Evolutionary conservation across 179 eudicot species (phyloP).

Genomic region (Spinacia oleracea): DNA sequence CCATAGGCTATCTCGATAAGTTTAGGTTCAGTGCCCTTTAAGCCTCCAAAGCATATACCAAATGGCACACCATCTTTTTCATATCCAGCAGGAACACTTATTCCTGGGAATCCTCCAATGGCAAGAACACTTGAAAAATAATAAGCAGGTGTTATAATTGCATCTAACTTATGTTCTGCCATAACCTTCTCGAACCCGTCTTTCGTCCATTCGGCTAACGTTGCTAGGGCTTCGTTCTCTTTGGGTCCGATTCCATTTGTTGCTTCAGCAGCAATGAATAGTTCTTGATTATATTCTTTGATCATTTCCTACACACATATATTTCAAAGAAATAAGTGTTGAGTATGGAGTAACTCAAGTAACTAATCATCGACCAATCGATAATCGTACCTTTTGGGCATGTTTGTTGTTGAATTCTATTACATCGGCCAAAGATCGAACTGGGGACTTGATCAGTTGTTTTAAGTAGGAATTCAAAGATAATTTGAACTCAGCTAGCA

Average conservation of each 20-base stretch:
- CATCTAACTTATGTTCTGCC: conserved; percentile 33
- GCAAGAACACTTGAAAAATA: no score
- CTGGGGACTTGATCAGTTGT: conserved; percentile 41
- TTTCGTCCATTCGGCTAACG: conserved; percentile 18
- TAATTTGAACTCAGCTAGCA: conserved; percentile 44
- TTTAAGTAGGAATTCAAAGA: conserved; percentile 49
- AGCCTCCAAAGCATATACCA: no score
- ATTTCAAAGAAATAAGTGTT: no score
- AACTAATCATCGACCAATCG: no score
- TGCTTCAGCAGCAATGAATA: conserved; percentile 32
- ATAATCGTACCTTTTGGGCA: conserved; percentile 1
- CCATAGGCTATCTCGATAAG: no score
- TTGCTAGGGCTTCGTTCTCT: conserved; percentile 25
- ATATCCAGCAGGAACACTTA: no score
- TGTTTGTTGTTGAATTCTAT: conserved; percentile 45
- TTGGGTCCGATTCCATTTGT: conserved; percentile 31
- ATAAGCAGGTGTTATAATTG: conserved; percentile 32
- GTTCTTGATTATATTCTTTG: conserved; percentile 40
- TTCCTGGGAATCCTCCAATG: no score
- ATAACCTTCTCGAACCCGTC: conserved; percentile 39
- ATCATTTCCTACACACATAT: conserved; percentile 49
- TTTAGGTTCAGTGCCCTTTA: no score
- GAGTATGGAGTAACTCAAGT: no score
- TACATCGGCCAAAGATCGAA: conserved; percentile 40
- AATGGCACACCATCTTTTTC: no score